Percentiles rank a stretch among this genome's conserved stretches.
Conservation (phyloP, 306 rosid genomes). For the Quercus agrifolia region DNA sequence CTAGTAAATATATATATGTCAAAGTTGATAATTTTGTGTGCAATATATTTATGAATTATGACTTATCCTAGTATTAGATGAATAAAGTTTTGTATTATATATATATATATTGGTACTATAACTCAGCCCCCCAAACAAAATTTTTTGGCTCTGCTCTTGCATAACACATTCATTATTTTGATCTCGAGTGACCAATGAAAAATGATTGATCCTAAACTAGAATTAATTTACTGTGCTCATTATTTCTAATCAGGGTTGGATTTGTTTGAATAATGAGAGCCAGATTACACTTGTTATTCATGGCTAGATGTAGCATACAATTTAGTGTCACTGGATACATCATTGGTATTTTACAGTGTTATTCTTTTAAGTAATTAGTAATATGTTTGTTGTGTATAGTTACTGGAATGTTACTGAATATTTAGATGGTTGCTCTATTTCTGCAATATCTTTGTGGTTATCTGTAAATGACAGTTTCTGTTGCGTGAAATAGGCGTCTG, state of each 20-base stretch:
- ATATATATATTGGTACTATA: too few species aligned
- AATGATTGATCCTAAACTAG: not conserved
- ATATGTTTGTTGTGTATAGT: not conserved
- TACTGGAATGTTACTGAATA: not conserved
- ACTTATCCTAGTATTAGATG: too few species aligned
- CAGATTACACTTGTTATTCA: not conserved
- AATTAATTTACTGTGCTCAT: not conserved
- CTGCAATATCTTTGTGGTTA: conserved; percentile 12
- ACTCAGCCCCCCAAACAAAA: too few species aligned
- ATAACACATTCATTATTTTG: not conserved
- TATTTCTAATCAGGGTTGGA: not conserved
- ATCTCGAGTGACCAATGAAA: not conserved
- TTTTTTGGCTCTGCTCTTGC: not conserved
- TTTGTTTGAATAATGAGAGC: not conserved
- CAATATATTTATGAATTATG: too few species aligned
- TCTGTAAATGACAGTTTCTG: conserved; percentile 30
- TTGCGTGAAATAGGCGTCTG: conserved; percentile 75
- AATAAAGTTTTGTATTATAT: too few species aligned
- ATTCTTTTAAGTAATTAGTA: not conserved
- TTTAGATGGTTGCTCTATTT: conserved; percentile 16
- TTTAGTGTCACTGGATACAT: not conserved
- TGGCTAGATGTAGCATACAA: not conserved
- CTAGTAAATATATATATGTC: too few species aligned
- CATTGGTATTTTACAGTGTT: not conserved
- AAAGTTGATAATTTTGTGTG: too few species aligned